Conservation (phyloP, 177 flowering plant genomes). For the Vitis hybrid region DNA sequence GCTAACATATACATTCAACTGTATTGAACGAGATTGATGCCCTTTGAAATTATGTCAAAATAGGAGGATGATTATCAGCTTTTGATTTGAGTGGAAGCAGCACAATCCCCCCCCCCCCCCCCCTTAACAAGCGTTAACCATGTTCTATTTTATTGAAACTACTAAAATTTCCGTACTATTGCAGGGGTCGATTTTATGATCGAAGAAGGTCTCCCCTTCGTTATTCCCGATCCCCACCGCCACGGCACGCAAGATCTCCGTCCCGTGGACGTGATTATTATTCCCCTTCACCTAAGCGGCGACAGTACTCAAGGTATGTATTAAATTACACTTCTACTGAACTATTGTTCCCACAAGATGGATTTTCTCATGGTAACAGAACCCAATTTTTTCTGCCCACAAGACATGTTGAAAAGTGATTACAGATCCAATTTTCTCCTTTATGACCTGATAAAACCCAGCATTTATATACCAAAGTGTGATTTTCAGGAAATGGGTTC, state of each 20-base stretch:
- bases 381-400: no score
- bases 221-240: slow-evolving; percentile 57
- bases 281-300: slow-evolving; percentile 63
- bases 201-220: slow-evolving; percentile 58
- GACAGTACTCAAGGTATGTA: slow-evolving; percentile 57
- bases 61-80: no score
- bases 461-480: no score
- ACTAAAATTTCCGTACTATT: not conserved
- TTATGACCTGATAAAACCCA: no score
- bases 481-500: no score
- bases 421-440: not conserved
- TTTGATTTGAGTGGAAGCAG: no score
- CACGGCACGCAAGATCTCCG: slow-evolving; percentile 53
- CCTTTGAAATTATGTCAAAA: no score
- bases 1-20: no score
- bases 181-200: slow-evolving; percentile 51
- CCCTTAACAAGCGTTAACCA: not conserved
- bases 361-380: no score
- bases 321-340: not conserved
- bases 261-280: slow-evolving; percentile 62
- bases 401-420: no score
- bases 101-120: not conserved
- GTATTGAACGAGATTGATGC: no score
- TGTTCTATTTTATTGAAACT: not conserved
- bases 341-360: no score